Conservation (phyloP, 1,284 basidiomycete species). For the Mycena sp. region DNA sequence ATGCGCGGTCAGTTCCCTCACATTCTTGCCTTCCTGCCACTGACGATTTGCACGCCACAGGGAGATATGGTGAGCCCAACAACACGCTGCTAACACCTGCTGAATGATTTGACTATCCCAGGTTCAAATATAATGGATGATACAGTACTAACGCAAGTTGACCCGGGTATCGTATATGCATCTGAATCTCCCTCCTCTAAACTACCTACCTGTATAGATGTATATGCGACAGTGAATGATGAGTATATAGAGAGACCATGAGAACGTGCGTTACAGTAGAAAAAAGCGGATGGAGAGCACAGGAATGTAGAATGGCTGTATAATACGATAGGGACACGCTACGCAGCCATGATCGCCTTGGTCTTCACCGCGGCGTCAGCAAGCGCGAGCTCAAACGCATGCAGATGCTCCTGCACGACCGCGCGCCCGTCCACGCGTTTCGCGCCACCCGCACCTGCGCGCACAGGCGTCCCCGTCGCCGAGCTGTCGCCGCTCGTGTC, state of each 20-base stretch:
- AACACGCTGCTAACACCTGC: neutral
- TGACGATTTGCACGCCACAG: neutral
- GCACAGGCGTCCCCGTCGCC: slow-evolving; percentile 20
- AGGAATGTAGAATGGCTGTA: slow-evolving; percentile 28
- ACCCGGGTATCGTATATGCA: neutral
- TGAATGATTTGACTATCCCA: neutral
- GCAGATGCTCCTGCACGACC: slow-evolving; percentile 78
- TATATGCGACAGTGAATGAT: slow-evolving; percentile 1
- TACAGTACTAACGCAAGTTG: neutral
- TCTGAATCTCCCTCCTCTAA: neutral
- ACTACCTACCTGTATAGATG: slow-evolving; percentile 9
- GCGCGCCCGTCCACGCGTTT: slow-evolving; percentile 69
- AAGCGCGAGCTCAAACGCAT: slow-evolving; percentile 75
- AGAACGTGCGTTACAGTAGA: slow-evolving; percentile 31
- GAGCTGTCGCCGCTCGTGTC: slow-evolving; percentile 46
- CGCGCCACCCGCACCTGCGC: slow-evolving; percentile 36
- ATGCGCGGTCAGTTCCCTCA: slow-evolving; percentile 61
- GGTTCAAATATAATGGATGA: slow-evolving; percentile 56
- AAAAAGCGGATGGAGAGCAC: slow-evolving; percentile 29
- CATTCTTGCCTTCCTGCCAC: too few relatives aligned
- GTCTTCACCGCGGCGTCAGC: slow-evolving; percentile 77
- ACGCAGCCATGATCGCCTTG: slow-evolving; percentile 76
- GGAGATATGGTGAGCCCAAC: slow-evolving; percentile 11
- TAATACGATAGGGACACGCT: neutral
- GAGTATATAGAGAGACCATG: neutral